Percentiles rank a stretch among this genome's conserved stretches.
Evolutionary conservation across 768 basidiomycete genomes (phyloP).

Genomic region (Tylopilus cervinicoccineus): DNA sequence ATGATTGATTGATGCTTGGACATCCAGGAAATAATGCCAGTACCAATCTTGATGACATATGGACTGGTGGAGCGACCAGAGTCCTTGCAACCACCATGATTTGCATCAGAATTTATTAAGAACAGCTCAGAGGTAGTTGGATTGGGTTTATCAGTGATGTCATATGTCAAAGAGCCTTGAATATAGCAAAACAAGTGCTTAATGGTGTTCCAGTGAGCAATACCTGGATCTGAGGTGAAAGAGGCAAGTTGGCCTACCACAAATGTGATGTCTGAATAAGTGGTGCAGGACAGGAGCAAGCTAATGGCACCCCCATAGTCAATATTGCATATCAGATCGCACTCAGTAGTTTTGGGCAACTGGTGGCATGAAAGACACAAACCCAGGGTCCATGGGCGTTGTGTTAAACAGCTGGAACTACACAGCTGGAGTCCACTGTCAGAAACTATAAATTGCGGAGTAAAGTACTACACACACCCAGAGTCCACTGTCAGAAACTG

Average conservation of each 20-base stretch:
- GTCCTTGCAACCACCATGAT: constrained; percentile 1
- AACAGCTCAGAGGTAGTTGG: not conserved
- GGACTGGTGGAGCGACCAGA: not conserved
- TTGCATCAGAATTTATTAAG: not conserved
- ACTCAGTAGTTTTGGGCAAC: not conserved
- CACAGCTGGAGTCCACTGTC: too few relatives aligned
- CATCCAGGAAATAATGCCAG: too few relatives aligned
- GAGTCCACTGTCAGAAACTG: too few relatives aligned
- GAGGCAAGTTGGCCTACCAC: not conserved
- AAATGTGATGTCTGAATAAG: not conserved
- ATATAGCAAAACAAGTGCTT: not conserved
- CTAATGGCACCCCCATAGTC: not conserved
- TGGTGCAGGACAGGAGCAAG: not conserved
- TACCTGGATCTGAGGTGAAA: not conserved
- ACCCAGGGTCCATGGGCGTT: not conserved
- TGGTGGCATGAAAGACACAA: too few relatives aligned
- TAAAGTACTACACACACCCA: too few relatives aligned
- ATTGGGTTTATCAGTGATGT: not conserved
- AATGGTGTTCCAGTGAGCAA: not conserved
- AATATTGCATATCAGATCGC: not conserved
- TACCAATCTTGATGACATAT: not conserved
- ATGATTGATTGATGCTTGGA: too few relatives aligned
- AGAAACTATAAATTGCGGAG: too few relatives aligned
- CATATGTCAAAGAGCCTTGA: not conserved
- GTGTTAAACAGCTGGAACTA: too few relatives aligned